Percentiles rank a stretch among this genome's conserved stretches.
Evolutionary conservation across 495 filamentous ascomycete genomes (phyloP).

Genomic region (Penicillium riverlandense): DNA sequence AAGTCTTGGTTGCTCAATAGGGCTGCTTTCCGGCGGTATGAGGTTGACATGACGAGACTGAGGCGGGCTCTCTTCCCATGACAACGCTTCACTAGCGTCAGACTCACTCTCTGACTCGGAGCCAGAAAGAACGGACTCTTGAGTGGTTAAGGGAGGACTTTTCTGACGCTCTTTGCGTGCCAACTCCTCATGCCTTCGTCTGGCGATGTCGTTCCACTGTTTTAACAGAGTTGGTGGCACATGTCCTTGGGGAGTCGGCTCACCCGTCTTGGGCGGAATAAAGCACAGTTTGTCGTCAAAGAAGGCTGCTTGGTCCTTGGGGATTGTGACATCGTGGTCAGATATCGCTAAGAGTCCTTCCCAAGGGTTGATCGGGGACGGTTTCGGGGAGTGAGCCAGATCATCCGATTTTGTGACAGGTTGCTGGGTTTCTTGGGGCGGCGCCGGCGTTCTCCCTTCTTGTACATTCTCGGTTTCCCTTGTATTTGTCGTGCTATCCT

Average conservation of each 20-base stretch:
- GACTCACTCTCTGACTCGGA: slow-evolving; percentile 5
- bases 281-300: slow-evolving; percentile 44
- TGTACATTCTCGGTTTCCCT: neutral
- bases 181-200: slow-evolving; percentile 7
- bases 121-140: slow-evolving; percentile 4
- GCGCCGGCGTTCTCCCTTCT: neutral
- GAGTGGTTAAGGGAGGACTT: neutral
- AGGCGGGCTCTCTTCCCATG: neutral
- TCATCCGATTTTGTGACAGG: neutral
- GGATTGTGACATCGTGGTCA: slow-evolving; percentile 44
- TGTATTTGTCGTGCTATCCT: neutral
- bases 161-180: neutral
- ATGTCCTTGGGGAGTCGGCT: slow-evolving; percentile 17
- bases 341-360: slow-evolving; percentile 33
- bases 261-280: slow-evolving; percentile 28
- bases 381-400: neutral
- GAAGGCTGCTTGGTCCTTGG: slow-evolving; percentile 52
- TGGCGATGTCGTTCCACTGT: slow-evolving; percentile 33
- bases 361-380: slow-evolving; percentile 20
- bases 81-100: no score
- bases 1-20: slow-evolving; percentile 3
- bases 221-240: slow-evolving; percentile 27
- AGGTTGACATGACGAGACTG: slow-evolving; percentile 1
- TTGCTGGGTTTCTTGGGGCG: neutral
- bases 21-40: slow-evolving; percentile 22